Evolutionary conservation across 345 rosid species (phyloP), one percentile per base, ranked within the genome.

Genomic region (Eucalyptus coolabah): DNA sequence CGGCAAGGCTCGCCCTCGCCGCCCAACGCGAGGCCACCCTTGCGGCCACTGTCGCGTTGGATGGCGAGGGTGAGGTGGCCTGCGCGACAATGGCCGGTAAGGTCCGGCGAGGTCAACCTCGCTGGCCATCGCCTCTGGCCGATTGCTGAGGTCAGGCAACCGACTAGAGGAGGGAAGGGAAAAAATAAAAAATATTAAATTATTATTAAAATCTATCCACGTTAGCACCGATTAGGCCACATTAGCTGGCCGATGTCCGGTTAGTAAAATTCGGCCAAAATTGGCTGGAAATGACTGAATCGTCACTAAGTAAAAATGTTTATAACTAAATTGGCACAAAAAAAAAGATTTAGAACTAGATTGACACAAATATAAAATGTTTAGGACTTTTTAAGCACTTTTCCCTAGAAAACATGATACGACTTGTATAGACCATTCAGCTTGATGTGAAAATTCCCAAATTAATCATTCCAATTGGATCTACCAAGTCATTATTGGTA

Each of bases 121-220:
- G 1, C 1, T 1, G 6, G 1, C 3, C 51, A 0, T 0, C 17
- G 7, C 17, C 51, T 50, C 51, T 14, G 6, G 51, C 17, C 6
- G 17, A 1, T 50, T 5, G 17, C 6, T 0, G 2, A 50, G 51
- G 6, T 5, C 0, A 0, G 6, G 0, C 0, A 0, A 50, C 3
- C 51, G 3, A 0, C 0, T 15, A 0, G 51, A 50, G 51, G 51
- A 50, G 51, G 18, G 7, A 1, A 50, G 18, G 18, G 18, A 50
- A 50, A 50, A 50, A 50, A 5, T 0, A 49, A 4, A 4, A 50
- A 50, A 50, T 5, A 50, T 14, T 50, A 50, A 50, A 14, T 2
- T 50, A 50, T 50, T 50, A 50, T 50, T 50, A 14, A 5, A 50
- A 14, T 50, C 0, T 50, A 6, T 50, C 1, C 3, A 50, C 1